Evolutionary conservation across 331 rosid genomes (phyloP), one percentile per base, ranked within the genome.

Genomic region (Acacia concinna): DNA sequence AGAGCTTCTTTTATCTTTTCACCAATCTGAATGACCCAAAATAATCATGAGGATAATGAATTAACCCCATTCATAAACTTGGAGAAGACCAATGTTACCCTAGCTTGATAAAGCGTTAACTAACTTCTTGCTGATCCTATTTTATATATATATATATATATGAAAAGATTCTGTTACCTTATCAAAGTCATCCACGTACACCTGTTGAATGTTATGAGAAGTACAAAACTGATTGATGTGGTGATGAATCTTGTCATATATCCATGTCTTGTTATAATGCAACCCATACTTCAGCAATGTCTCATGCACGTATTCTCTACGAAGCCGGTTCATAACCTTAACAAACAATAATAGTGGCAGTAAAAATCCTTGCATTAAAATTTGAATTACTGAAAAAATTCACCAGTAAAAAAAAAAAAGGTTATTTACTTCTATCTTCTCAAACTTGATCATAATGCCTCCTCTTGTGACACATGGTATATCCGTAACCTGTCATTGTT

Each of bases 391-490:
- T n/a, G n/a, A n/a, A n/a, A n/a, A n/a, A n/a, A n/a, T n/a, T n/a
- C n/a, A n/a, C n/a, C n/a, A n/a, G n/a, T n/a, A n/a, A n/a, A n/a
- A n/a, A n/a, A n/a, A n/a, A n/a, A n/a, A n/a, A n/a, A n/a, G n/a
- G n/a, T n/a, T n/a, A 63, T 9, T 14, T 80, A 95, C 99, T 90
- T 95, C 94, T 34, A 96, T 93, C 90, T 93, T 96, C 82, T 79
- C 96, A 68, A 96, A 96, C 78, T 41, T 86, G 52, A 96, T 96
- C 98, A 91, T 91, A 68, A 93, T 94, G 75, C 96, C 99, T 73
- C 99, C 98, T 85, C 93, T 96, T 9, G 98, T 91, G 78, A 93
- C 99, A 1, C 99, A 96, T 21, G 98, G 92, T 89, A 96, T 91
- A 82, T 91, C 93, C 79, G 84, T 88, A 73, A 91, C 97, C 98